Percentiles rank a stretch among this genome's conserved stretches.
Conservation (phyloP, 208 protist species). For the Sergeia podlipaevii region DNA sequence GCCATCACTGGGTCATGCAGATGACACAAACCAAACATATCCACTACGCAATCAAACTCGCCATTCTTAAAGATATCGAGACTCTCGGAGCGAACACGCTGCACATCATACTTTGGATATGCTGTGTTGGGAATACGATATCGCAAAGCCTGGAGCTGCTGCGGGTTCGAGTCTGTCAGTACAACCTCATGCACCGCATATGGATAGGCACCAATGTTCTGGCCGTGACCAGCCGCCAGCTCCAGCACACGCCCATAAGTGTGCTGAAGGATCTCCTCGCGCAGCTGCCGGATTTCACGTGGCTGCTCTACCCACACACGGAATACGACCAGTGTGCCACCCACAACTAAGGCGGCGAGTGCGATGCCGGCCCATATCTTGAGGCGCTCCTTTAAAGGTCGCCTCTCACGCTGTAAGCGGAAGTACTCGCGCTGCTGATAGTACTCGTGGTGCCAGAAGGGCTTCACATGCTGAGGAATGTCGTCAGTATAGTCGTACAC, state of each 20-base stretch:
- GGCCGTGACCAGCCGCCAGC: slow-evolving; percentile 81
- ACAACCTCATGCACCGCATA: slow-evolving; percentile 87
- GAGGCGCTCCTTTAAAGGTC: slow-evolving; percentile 63
- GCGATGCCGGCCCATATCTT: slow-evolving; percentile 30
- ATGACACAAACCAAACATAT: slow-evolving; percentile 92
- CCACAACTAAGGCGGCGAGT: slow-evolving; percentile 24
- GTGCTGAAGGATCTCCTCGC: slow-evolving; percentile 80
- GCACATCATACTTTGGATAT: slow-evolving; percentile 85
- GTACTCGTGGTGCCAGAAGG: slow-evolving; percentile 85
- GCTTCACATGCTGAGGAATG: slow-evolving; percentile 85
- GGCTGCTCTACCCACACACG: slow-evolving; percentile 87
- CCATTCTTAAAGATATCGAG: slow-evolving; percentile 72
- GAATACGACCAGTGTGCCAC: slow-evolving; percentile 54
- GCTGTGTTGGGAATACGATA: slow-evolving; percentile 77
- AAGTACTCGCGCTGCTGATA: slow-evolving; percentile 90
- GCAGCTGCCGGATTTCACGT: slow-evolving; percentile 69
- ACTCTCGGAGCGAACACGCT: slow-evolving; percentile 73
- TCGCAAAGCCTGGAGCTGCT: slow-evolving; percentile 80
- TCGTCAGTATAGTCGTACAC: slow-evolving; percentile 86
- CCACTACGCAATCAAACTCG: slow-evolving; percentile 89
- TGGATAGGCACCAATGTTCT: slow-evolving; percentile 89
- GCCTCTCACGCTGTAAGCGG: slow-evolving; percentile 69
- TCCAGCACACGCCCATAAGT: slow-evolving; percentile 85
- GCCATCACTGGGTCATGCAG: slow-evolving; percentile 88
- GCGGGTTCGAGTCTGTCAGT: slow-evolving; percentile 78